Evolutionary conservation across 2,329 filamentous ascomycete species (phyloP).

Genomic region (Grosmannia serpens): DNA sequence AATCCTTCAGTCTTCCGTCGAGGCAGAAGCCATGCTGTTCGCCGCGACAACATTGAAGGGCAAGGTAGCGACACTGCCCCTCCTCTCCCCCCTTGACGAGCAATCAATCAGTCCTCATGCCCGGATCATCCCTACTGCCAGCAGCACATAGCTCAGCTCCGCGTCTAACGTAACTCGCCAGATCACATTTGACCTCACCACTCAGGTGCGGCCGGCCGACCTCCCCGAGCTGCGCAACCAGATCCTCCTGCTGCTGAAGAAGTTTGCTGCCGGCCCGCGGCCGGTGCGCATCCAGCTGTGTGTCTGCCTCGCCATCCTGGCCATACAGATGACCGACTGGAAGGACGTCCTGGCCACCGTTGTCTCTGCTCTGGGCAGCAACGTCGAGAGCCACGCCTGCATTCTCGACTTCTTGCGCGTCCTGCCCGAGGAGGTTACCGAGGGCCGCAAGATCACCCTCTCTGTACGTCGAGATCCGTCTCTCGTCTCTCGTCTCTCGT

Average conservation of each 20-base stretch:
- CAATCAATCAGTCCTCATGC: not conserved
- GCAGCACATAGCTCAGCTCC: not conserved
- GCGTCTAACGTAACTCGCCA: constrained; percentile 24
- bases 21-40: constrained; percentile 82
- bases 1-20: constrained; percentile 71
- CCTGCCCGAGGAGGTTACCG: constrained; percentile 95
- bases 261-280: constrained; percentile 72
- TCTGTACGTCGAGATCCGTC: constrained; percentile 64
- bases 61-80: constrained; percentile 53
- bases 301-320: constrained; percentile 86
- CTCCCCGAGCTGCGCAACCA: constrained; percentile 71
- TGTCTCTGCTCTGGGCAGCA: constrained; percentile 64
- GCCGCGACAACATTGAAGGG: constrained; percentile 94
- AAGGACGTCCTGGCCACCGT: constrained; percentile 82
- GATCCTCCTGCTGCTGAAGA: constrained; percentile 67
- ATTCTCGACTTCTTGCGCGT: constrained; percentile 95
- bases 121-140: not conserved
- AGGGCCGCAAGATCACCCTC: constrained; percentile 98
- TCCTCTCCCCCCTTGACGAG: not conserved
- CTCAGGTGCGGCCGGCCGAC: constrained; percentile 70
- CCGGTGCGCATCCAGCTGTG: constrained; percentile 83
- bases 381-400: constrained; percentile 68
- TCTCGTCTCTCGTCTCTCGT: no score
- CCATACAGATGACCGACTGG: constrained; percentile 94
- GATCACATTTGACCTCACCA: constrained; percentile 88